A percentile compares a stretch with the other conserved stretches of the same genome.
phyloP scores from a whole-genome alignment of 2,329 filamentous ascomycete species.

The Ophiocordyceps robertsii region DNA sequence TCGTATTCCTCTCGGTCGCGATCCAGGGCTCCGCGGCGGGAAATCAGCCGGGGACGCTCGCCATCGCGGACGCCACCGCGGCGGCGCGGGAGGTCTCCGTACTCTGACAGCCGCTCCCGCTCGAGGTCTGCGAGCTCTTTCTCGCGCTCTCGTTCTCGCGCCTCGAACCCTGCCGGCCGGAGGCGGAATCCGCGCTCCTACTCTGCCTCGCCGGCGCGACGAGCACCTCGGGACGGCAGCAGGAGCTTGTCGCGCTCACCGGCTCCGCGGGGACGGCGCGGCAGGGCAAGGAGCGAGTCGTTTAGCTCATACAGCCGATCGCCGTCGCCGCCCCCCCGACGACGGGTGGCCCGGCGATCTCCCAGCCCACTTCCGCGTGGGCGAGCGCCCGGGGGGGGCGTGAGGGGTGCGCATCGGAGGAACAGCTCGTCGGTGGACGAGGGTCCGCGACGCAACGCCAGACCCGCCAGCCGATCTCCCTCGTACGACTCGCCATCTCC shows the following conservation, averaged over 20 bases:
- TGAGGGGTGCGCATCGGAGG: not conserved
- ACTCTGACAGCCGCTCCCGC: slow-evolving; percentile 3
- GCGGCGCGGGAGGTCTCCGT: not conserved
- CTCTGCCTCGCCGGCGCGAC: slow-evolving; percentile 3
- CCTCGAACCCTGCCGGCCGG: not conserved
- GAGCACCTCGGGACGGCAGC: not conserved
- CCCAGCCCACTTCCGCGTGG: not conserved
- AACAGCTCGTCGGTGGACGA: slow-evolving; percentile 2
- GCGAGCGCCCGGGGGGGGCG: not conserved
- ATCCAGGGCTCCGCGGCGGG: slow-evolving; percentile 2
- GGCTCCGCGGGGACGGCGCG: not conserved
- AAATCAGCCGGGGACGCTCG: slow-evolving; percentile 3
- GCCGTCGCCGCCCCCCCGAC: not conserved
- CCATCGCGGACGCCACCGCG: slow-evolving; percentile 1
- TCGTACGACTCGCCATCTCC: not conserved
- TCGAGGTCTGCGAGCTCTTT: slow-evolving; percentile 1
- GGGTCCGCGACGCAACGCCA: no score
- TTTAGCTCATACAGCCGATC: not conserved
- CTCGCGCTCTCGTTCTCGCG: not conserved
- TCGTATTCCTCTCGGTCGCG: slow-evolving; percentile 6
- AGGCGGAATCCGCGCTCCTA: slow-evolving; percentile 1
- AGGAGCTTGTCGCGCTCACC: not conserved
- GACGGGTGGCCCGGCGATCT: not conserved
- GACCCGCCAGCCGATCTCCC: no score
- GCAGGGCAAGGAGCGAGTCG: not conserved